Conservation (phyloP, 2,329 filamentous ascomycete species). For the Fusarium domesticum region DNA sequence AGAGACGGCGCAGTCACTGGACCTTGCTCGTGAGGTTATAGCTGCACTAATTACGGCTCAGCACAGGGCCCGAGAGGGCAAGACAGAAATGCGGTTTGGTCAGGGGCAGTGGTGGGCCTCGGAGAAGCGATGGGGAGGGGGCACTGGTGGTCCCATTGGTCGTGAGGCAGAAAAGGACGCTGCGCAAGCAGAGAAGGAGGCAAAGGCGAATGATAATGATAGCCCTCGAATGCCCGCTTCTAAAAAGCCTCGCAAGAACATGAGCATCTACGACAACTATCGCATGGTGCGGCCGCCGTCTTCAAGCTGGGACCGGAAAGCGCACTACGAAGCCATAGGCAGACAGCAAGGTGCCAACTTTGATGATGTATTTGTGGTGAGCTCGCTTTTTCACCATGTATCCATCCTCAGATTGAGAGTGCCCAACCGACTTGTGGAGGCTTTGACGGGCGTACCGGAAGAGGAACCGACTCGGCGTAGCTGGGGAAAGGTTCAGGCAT, state of each 20-base stretch:
- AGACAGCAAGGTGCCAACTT: slow-evolving; percentile 44
- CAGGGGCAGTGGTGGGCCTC: slow-evolving; percentile 61
- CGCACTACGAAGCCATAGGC: slow-evolving; percentile 56
- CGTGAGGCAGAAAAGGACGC: slow-evolving; percentile 54
- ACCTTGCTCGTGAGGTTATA: slow-evolving; percentile 59
- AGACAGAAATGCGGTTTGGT: slow-evolving; percentile 54
- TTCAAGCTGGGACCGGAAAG: slow-evolving; percentile 59
- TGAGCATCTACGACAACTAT: slow-evolving; percentile 61
- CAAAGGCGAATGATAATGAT: slow-evolving; percentile 28
- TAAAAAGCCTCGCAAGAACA: slow-evolving; percentile 53
- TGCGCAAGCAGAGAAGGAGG: slow-evolving; percentile 47
- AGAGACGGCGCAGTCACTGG: slow-evolving; percentile 57
- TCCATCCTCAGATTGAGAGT: slow-evolving; percentile 58
- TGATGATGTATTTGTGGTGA: slow-evolving; percentile 62
- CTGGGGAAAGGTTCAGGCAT: slow-evolving; percentile 54
- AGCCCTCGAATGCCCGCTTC: slow-evolving; percentile 23
- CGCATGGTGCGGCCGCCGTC: slow-evolving; percentile 58
- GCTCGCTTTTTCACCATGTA: slow-evolving; percentile 60
- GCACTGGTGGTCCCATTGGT: slow-evolving; percentile 60
- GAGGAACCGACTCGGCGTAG: slow-evolving; percentile 36
- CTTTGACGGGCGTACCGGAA: slow-evolving; percentile 47
- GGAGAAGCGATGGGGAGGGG: slow-evolving; percentile 61
- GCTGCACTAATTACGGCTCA: slow-evolving; percentile 62
- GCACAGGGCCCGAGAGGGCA: slow-evolving; percentile 58
- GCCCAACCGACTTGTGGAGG: slow-evolving; percentile 49